A percentile compares a stretch with the other conserved stretches of the same genome.
Conservation (phyloP, 805 yeast genomes). For the Yarrowia sp. region DNA sequence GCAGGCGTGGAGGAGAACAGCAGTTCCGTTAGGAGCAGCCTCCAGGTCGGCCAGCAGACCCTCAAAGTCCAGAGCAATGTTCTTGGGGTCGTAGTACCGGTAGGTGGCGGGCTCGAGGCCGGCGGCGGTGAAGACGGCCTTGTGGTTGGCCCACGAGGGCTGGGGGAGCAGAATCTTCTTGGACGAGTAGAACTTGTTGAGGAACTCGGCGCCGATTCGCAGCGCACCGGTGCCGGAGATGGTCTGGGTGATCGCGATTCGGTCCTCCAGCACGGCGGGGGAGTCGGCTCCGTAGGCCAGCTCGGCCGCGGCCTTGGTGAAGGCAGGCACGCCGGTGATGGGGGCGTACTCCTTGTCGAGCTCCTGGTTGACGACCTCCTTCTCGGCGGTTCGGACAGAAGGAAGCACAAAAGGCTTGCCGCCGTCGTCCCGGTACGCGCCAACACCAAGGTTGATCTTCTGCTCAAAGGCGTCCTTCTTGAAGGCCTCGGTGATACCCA, state of each 20-base stretch:
- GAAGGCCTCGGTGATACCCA: constrained; percentile 70
- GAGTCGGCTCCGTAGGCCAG: constrained; percentile 70
- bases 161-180: constrained; percentile 66
- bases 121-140: constrained; percentile 70
- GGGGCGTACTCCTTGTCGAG: constrained; percentile 83
- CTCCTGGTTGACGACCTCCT: constrained; percentile 47
- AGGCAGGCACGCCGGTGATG: constrained; percentile 73
- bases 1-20: constrained; percentile 85
- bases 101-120: constrained; percentile 63
- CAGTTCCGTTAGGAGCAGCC: constrained; percentile 55
- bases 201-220: constrained; percentile 77
- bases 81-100: constrained; percentile 63
- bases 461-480: constrained; percentile 53
- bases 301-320: constrained; percentile 62
- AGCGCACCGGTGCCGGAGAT: constrained; percentile 95
- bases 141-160: constrained; percentile 95
- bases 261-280: constrained; percentile 53
- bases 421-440: constrained; percentile 86
- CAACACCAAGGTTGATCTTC: constrained; percentile 66
- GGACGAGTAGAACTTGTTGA: constrained; percentile 57
- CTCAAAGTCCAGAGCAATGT: constrained; percentile 63
- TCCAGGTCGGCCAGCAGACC: constrained; percentile 60
- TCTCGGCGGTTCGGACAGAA: constrained; percentile 65
- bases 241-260: constrained; percentile 83
- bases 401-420: constrained; percentile 92